Evolutionary conservation across 164 flowering plant species (phyloP).

Genomic region (Magnolia kwangsiensis): DNA sequence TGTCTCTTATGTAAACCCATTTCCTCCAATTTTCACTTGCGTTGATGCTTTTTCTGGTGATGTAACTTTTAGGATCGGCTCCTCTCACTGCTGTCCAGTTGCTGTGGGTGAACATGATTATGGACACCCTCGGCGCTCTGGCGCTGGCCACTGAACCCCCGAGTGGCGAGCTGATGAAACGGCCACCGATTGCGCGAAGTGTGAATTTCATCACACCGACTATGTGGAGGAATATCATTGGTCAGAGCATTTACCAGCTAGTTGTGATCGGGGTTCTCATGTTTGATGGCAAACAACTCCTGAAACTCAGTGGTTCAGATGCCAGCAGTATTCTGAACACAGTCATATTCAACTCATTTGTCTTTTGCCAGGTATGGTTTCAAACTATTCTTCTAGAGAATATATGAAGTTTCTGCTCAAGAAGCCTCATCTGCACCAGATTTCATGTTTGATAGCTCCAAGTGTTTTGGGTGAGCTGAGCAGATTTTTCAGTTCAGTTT

Average conservation of each 20-base stretch:
- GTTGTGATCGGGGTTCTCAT: conserved; percentile 40
- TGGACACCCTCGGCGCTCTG: conserved; percentile 86
- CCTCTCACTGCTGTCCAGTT: conserved; percentile 82
- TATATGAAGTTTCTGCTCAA: not conserved
- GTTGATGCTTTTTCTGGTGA: conserved; percentile 1
- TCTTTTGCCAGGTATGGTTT: conserved; percentile 65
- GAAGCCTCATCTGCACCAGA: too few relatives aligned
- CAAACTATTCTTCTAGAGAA: not conserved
- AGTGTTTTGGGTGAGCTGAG: too few relatives aligned
- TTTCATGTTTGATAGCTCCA: too few relatives aligned
- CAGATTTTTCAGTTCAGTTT: too few relatives aligned
- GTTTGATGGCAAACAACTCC: conserved; percentile 45
- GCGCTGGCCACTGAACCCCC: conserved; percentile 90
- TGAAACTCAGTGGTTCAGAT: conserved; percentile 45
- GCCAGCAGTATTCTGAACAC: conserved; percentile 44
- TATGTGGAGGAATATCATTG: conserved; percentile 88
- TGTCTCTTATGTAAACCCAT: not conserved
- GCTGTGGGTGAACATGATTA: conserved; percentile 89
- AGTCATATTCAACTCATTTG: conserved; percentile 66
- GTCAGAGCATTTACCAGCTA: conserved; percentile 69
- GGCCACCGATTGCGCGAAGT: conserved; percentile 54
- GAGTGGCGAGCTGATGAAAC: conserved; percentile 55
- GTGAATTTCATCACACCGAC: conserved; percentile 45
- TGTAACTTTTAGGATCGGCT: conserved; percentile 59
- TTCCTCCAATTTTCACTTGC: not conserved